phyloP scores from a whole-genome alignment of 768 basidiomycete species.

The Tremella fuciformis region DNA sequence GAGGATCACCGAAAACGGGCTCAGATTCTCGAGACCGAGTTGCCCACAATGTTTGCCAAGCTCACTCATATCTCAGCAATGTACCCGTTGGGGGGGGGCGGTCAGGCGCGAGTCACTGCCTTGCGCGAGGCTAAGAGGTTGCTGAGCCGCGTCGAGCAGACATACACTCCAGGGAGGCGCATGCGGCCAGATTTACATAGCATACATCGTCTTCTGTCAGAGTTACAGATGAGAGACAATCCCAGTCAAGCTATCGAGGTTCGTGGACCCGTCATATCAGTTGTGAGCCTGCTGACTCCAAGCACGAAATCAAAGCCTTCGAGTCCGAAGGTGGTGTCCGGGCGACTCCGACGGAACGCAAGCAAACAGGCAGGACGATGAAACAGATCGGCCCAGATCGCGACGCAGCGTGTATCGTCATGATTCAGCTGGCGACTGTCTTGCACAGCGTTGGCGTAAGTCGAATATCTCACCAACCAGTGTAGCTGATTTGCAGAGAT shows the following conservation, averaged over 20 bases:
- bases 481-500: constrained; percentile 2
- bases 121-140: too few species aligned
- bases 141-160: background rate
- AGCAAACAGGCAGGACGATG: constrained; percentile 4
- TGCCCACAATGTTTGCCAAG: background rate
- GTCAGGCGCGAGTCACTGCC: background rate
- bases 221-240: too few species aligned
- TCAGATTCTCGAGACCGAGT: background rate
- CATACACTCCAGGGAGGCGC: background rate
- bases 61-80: background rate
- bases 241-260: too few species aligned
- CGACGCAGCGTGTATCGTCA: constrained; percentile 5
- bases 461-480: background rate
- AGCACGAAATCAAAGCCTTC: too few species aligned
- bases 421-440: background rate
- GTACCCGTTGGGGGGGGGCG: background rate
- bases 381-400: background rate
- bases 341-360: background rate
- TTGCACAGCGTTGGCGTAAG: background rate
- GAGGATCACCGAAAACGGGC: background rate
- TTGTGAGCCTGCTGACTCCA: too few species aligned
- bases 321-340: too few species aligned
- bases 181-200: background rate
- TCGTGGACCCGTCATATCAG: too few species aligned
- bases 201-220: too few species aligned